A percentile compares a stretch with the other conserved stretches of the same genome.
These are phyloP conservation scores for Phoenix dactylifera DNA, from an alignment of 176 grass and related monocot genomes.

Conservation along the genomic window DNA sequence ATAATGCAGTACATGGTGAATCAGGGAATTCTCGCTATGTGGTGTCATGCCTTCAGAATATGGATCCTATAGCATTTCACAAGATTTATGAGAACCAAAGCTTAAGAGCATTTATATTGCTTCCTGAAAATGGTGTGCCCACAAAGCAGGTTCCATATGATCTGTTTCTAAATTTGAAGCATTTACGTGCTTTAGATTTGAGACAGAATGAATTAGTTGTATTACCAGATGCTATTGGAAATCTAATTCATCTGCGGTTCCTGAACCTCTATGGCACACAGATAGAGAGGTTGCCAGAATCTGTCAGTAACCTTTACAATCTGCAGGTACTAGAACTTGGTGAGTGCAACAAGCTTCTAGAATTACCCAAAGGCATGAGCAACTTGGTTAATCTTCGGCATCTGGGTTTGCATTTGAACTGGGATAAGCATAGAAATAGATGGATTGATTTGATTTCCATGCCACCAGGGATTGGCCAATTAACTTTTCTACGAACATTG, in stretches of 20 bases:
- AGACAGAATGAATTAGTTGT: conserved; percentile 21
- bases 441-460: conserved; percentile 17
- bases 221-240: conserved; percentile 33
- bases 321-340: conserved; percentile 38
- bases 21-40: conserved; percentile 17
- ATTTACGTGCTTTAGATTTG: conserved; percentile 33
- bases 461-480: conserved; percentile 21
- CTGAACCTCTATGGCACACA: conserved; percentile 24
- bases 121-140: conserved; percentile 12
- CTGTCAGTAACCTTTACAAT: conserved; percentile 34
- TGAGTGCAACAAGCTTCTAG: conserved; percentile 24
- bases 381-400: conserved; percentile 41
- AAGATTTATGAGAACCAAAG: conserved; percentile 21
- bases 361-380: conserved; percentile 31
- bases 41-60: conserved; percentile 11
- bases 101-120: conserved; percentile 41
- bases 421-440: conserved; percentile 20
- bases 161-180: conserved; percentile 28
- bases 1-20: neutral
- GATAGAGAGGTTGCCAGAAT: conserved; percentile 31
- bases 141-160: conserved; percentile 13
- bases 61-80: conserved; percentile 17
- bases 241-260: conserved; percentile 39
- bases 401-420: conserved; percentile 43
- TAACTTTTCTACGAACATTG: conserved; percentile 36